Percentiles rank a stretch among this genome's conserved stretches.
Evolutionary conservation across 208 protist genomes (phyloP).

Genomic region (Vickermania ingenoplastis): DNA sequence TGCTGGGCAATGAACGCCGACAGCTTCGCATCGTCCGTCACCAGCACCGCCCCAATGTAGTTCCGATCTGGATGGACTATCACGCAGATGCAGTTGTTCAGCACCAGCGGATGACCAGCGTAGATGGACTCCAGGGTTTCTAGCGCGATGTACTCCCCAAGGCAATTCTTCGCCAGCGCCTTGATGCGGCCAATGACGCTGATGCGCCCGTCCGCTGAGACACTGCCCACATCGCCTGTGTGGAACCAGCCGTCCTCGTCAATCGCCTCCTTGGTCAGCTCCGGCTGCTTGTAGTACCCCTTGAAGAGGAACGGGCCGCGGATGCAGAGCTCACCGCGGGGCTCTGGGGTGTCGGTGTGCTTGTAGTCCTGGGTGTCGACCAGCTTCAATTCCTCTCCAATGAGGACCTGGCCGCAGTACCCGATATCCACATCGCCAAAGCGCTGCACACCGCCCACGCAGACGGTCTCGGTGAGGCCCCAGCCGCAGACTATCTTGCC

Average conservation of each 20-base stretch:
- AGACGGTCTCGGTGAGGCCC: conserved; percentile 60
- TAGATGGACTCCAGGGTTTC: conserved; percentile 31
- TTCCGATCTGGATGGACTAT: conserved; percentile 19
- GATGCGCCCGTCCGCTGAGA: conserved; percentile 16
- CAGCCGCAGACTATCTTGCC: conserved; percentile 33
- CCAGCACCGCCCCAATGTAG: conserved; percentile 20
- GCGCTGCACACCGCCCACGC: conserved; percentile 19
- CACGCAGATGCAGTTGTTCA: conserved; percentile 17
- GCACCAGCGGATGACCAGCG: conserved; percentile 8
- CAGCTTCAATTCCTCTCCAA: conserved; percentile 68
- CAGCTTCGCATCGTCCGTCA: conserved; percentile 16
- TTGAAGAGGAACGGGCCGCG: conserved; percentile 18
- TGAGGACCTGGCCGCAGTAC: conserved; percentile 17
- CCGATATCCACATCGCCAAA: conserved; percentile 11
- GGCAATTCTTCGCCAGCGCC: conserved; percentile 40
- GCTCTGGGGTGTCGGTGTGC: conserved; percentile 28
- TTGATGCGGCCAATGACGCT: conserved; percentile 49
- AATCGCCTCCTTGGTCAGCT: conserved; percentile 25
- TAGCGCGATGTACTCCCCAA: conserved; percentile 58
- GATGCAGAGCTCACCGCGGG: conserved; percentile 29
- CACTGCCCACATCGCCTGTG: conserved; percentile 45
- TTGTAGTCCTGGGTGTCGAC: conserved; percentile 55
- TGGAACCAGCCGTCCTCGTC: conserved; percentile 32
- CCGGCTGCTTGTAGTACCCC: conserved; percentile 46
- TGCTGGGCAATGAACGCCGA: conserved; percentile 8